Percentiles rank a stretch among this genome's conserved stretches.
These are phyloP conservation scores for Lichtheimia hyalospora DNA, from an alignment of 371 early-diverging fungal genomes.

Conservation along the genomic window DNA sequence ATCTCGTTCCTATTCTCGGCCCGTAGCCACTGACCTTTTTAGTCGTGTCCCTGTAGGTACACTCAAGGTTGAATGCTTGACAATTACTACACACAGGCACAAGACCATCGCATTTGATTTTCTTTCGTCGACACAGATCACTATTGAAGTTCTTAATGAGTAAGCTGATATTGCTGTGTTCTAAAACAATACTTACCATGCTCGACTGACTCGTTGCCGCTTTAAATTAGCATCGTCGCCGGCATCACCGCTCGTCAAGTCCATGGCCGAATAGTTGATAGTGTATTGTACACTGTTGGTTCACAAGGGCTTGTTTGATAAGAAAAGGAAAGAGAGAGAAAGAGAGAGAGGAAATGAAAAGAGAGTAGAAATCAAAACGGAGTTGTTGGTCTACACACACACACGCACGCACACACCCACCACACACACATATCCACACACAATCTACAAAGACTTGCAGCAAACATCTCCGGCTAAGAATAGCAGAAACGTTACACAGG, in stretches of 20 bases:
- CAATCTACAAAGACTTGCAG: no score
- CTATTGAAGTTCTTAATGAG: slow-evolving; percentile 17
- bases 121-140: slow-evolving; percentile 62
- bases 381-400: no score
- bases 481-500: no score
- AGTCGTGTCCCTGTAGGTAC: slow-evolving; percentile 47
- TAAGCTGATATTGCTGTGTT: neutral
- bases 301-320: no score
- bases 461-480: no score
- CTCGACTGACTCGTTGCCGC: slow-evolving; percentile 49
- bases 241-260: neutral
- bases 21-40: slow-evolving; percentile 33
- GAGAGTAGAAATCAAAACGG: no score
- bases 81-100: slow-evolving; percentile 55
- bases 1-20: slow-evolving; percentile 7
- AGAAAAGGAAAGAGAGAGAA: no score
- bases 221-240: slow-evolving; percentile 22
- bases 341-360: no score
- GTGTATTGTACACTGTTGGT: no score
- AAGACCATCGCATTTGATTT: slow-evolving; percentile 67
- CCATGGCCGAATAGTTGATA: no score
- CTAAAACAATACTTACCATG: slow-evolving; percentile 33
- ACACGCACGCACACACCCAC: no score
- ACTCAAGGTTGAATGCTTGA: slow-evolving; percentile 34
- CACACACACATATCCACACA: no score